Base-by-base conservation (phyloP, 495 filamentous ascomycete species). In the Entonaema liquescens region DNA sequence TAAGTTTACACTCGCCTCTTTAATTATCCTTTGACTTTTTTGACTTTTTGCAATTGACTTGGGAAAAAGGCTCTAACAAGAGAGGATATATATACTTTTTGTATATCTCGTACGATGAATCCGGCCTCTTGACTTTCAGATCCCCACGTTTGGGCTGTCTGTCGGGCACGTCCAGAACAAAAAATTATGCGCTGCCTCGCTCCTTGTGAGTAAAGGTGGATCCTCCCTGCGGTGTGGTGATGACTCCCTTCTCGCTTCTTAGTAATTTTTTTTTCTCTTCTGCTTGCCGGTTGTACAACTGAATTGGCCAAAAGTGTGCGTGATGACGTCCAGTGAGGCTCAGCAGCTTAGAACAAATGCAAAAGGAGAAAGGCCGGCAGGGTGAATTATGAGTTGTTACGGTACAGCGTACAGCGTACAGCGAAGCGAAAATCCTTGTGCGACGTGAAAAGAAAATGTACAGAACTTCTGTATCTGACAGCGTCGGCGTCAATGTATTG, bases 241-340 rank as follows among this genome's bases (percentile, higher is more conserved):
- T 73, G 70, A 73, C 70, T 73, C 65, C 70, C 52, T 73, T 47
- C 47, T 61, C 23, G 35, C 47, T 65, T 65, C 65, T 73, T 73
- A 69, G 70, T 73, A 73, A 73, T 68, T 68, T 65, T 61, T 64
- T 52, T 57, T 65, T 57, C 38, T 40, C 26, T 55, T 33, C 40
- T 63, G 65, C n/a, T 23, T 47, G 60, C 53, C 11, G 55, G 70
- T 73, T 8, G 65, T 69, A 73, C 70, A 64, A 59, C 54, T 57
- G 67, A 55, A 72, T 68, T 68, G 55, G 69, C 29, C 49, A 26
- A 54, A 52, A 31, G 19, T 57, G 62, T 68, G 49, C 54, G 62
- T 74, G 71, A 70, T 70, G 71, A 74, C 71, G 71, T 74, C 50
- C 62, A 56, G 67, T 70, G 71, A 70, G 71, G 71, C 71, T 74